phyloP scores from a whole-genome alignment of 2,329 filamentous ascomycete genomes.

The Tolypocladium pustulatum region DNA sequence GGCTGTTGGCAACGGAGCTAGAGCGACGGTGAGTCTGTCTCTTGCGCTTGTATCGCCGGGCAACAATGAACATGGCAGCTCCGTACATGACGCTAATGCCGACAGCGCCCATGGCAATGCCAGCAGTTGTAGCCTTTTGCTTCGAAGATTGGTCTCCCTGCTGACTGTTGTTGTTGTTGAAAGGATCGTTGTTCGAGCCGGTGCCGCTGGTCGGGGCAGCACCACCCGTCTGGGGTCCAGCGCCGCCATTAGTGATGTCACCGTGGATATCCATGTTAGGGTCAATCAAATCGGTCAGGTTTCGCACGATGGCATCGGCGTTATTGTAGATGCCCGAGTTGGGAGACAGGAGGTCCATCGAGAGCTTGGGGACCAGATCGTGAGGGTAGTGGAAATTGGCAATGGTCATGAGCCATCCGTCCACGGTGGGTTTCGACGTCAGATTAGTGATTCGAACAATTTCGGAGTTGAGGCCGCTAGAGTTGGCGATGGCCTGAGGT shows the following conservation, averaged over 20 bases:
- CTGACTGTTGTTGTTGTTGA: slow-evolving; percentile 25
- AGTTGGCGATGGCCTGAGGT: slow-evolving; percentile 59
- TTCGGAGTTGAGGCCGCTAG: slow-evolving; percentile 41
- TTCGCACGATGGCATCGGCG: slow-evolving; percentile 50
- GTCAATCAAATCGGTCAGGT: slow-evolving; percentile 75
- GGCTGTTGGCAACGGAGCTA: slow-evolving; percentile 54
- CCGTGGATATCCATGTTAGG: slow-evolving; percentile 48
- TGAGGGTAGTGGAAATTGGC: slow-evolving; percentile 59
- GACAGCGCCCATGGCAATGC: slow-evolving; percentile 67
- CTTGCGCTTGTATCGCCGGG: slow-evolving; percentile 82
- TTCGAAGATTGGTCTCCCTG: slow-evolving; percentile 44
- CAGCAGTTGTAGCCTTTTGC: slow-evolving; percentile 51
- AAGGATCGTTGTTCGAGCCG: slow-evolving; percentile 27
- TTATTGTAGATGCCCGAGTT: slow-evolving; percentile 68
- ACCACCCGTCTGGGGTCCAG: slow-evolving; percentile 19
- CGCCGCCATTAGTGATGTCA: slow-evolving; percentile 26
- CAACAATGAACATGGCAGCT: slow-evolving; percentile 88
- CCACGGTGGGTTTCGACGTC: slow-evolving; percentile 60
- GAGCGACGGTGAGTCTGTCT: slow-evolving; percentile 66
- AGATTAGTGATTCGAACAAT: slow-evolving; percentile 61
- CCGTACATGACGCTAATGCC: slow-evolving; percentile 78
- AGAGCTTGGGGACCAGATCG: slow-evolving; percentile 56
- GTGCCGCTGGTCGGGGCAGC: slow-evolving; percentile 5
- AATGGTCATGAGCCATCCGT: slow-evolving; percentile 72
- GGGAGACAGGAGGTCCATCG: slow-evolving; percentile 59